Evolutionary conservation across 1,284 basidiomycete genomes (phyloP), one percentile per base, ranked within the genome.

Genomic region (Ustilago cynodontis): DNA sequence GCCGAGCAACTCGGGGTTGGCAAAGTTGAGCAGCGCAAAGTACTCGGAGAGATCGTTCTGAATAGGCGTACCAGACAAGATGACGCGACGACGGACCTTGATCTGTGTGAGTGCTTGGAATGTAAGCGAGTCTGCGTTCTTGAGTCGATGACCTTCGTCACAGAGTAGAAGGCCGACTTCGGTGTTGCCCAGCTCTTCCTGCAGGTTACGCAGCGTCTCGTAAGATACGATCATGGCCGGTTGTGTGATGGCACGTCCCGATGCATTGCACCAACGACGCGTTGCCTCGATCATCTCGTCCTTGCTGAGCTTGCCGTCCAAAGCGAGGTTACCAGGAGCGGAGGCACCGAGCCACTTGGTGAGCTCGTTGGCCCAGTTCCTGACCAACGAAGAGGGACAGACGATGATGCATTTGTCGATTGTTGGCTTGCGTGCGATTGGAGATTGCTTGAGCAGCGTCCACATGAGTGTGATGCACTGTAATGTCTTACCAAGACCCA

Each of bases 391-490:
- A 3, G 95, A 94, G 0, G 97, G 97, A 85, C 97, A 99, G 0
- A 92, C 95, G 77, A 99, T 98, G 86, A 99, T 95, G 67, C 93
- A 96, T 87, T 99, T 99, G 84, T 99, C 95, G 79, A 98, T 95
- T 0, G 94, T 92, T 0, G 91, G 89, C 86, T 93, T 97, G 28
- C 92, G 90, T 0, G 95, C 88, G 53, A 91, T 90, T 0, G 97
- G 95, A 0, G 96, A 98, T 84, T 99, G 97, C 86, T 95, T 98
- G 69, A 98, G 88, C n/a, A 99, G 87, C 0, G 96, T 98, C 94
- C 95, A 99, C 80, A 99, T 88, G 26, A 99, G 90, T 0, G 96
- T 90, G 72, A 99, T 99, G 84, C 97, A 99, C 86, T 99, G 96
- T 8, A 99, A 89, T 5, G 95, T 98, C 87, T 96, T 96, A 28